Percentiles rank a stretch among this genome's conserved stretches.
phyloP scores from a whole-genome alignment of 2,329 filamentous ascomycete species.

The Xylaria sp. region DNA sequence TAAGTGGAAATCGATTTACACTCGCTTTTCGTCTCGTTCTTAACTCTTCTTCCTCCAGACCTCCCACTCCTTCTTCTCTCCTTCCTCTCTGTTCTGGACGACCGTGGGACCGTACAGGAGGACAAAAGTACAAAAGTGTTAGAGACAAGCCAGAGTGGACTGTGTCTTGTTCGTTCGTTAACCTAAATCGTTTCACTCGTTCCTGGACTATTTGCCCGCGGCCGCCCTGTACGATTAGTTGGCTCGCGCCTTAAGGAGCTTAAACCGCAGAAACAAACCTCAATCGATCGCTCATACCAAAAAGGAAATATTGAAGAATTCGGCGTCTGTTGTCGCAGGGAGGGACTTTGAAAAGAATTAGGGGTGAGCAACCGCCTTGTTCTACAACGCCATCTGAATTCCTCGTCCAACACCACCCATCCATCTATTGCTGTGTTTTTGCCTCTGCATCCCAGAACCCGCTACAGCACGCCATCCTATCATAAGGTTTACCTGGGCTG shows the following conservation, averaged over 20 bases:
- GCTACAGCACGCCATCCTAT: constrained; percentile 11
- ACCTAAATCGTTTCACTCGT: constrained; percentile 32
- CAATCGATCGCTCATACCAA: constrained; percentile 28
- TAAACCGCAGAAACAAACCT: constrained; percentile 24
- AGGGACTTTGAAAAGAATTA: background rate
- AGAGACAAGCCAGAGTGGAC: constrained; percentile 39
- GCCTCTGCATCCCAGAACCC: background rate
- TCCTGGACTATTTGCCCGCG: constrained; percentile 25
- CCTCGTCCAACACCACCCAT: background rate
- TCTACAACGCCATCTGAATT: background rate
- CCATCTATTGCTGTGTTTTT: background rate
- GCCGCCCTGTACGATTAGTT: constrained; percentile 13
- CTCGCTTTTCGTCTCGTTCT: constrained; percentile 44
- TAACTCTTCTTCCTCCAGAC: constrained; percentile 38
- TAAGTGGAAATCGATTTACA: constrained; percentile 47
- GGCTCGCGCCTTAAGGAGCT: constrained; percentile 12
- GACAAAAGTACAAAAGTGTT: constrained; percentile 23
- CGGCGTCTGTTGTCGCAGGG: constrained; percentile 11
- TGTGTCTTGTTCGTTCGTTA: constrained; percentile 46
- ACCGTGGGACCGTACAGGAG: constrained; percentile 33
- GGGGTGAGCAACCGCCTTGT: constrained; percentile 29
- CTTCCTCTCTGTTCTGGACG: constrained; percentile 38
- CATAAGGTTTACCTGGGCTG: constrained; percentile 12
- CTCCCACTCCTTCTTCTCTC: constrained; percentile 29
- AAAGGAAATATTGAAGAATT: constrained; percentile 17